Base-by-base conservation (phyloP, 2,329 filamentous ascomycete genomes). In the Teratosphaeria destructans region DNA sequence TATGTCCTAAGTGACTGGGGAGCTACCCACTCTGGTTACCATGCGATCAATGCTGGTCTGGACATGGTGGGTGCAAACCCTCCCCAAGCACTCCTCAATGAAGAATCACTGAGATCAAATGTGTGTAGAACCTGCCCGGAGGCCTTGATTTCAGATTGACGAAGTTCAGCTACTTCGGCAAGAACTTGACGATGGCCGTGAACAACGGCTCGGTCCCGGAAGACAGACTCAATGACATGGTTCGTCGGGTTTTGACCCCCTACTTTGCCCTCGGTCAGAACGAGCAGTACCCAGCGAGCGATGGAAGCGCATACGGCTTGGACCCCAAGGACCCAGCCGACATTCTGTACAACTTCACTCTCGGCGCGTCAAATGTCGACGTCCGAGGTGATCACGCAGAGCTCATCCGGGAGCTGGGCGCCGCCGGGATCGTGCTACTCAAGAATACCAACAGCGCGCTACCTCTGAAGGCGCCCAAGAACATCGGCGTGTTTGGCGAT, bases 1-100 rank as follows among this genome's bases (percentile, higher is more conserved):
- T 59, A 62, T 65, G 81, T 87, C 34, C 82, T 88, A 78, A 63
- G 60, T 16, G 86, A 89, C 70, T 89, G 86, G 85, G 71, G 81
- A 27, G 82, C 66, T 60, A 56, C 64, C 64, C 55, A 69, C 64
- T 32, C 59, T 66, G 52, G 66, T 0, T 83, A 29, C 16, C 6
- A 43, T 56, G 82, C 1, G 80, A 85, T 0, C 78, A 76, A 0
- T 39, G 56, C 53, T 37, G 59, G 60, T 23, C 58, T 52, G 37
- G 57, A 59, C 82, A 54, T 54, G 53, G 53, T 32, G 27, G 27
- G 53, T 32, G 27, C 14, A 19, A 4, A n/a, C 14, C 53, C 32
- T 3, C 19, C 1, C 2, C 34, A 32, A 11, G 3, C 53, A 10
- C 53, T n/a, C 12, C 10, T 5, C 7, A 54, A 35, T 4, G 14